Evolutionary conservation across 1,284 basidiomycete genomes (phyloP).

Genomic region (Vanrija pseudolonga): DNA sequence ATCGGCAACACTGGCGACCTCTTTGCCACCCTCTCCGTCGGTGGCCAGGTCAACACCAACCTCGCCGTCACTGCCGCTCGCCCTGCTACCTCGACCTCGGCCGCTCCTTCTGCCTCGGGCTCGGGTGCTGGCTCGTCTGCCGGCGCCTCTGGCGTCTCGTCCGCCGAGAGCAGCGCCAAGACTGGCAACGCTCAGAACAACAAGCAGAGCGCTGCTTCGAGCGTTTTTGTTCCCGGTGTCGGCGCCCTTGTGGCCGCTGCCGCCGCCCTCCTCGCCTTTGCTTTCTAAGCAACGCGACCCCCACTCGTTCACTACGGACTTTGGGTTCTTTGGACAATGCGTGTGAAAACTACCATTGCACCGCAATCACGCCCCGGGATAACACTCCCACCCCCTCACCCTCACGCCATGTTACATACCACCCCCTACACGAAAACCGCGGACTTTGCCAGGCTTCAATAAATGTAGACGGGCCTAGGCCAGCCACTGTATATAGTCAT

Average conservation of each 20-base stretch:
- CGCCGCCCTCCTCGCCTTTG: constrained; percentile 1
- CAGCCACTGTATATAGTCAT: no score
- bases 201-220: background rate
- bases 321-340: no score
- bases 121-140: background rate
- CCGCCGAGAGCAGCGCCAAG: background rate
- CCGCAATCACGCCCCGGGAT: no score
- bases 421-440: no score
- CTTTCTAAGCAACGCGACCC: background rate
- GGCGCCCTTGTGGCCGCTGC: constrained; percentile 2
- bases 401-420: no score
- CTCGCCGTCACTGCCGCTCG: constrained; percentile 6
- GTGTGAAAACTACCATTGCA: no score
- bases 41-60: constrained; percentile 15
- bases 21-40: constrained; percentile 24
- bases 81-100: background rate
- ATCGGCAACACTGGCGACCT: constrained; percentile 22
- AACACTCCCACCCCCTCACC: no score
- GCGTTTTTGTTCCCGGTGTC: background rate
- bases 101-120: background rate
- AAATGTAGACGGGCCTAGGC: no score
- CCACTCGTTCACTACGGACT: background rate
- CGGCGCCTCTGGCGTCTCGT: background rate
- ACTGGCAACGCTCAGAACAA: background rate
- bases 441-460: no score